These are phyloP conservation scores for Tolypocladium capitatum DNA, from an alignment of 2,329 filamentous ascomycete species.

Conservation along the genomic window DNA sequence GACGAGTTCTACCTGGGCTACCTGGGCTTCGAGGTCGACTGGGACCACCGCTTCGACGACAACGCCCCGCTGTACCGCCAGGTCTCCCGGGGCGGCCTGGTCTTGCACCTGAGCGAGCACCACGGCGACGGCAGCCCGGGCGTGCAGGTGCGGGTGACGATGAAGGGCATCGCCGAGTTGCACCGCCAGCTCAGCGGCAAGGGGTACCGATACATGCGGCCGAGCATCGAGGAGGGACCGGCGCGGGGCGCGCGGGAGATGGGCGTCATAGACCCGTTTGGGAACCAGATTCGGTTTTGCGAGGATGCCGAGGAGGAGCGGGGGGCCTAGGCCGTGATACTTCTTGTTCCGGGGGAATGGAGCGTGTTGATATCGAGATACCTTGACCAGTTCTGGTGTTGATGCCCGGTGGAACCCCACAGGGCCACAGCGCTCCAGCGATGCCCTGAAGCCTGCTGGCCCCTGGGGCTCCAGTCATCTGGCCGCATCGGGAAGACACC, in stretches of 20 bases:
- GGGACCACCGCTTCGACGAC: conserved; percentile 9
- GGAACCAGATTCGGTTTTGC: conserved; percentile 6
- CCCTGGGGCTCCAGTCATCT: neutral
- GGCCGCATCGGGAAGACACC: neutral
- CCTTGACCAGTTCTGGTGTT: too few species aligned
- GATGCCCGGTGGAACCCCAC: too few species aligned
- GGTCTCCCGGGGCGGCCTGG: conserved; percentile 5
- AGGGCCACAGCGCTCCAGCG: too few species aligned
- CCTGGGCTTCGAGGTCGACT: conserved; percentile 8
- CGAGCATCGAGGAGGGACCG: conserved; percentile 5
- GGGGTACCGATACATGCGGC: conserved; percentile 8
- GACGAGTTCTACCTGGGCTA: conserved; percentile 9
- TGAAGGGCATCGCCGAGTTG: conserved; percentile 1
- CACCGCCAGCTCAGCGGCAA: conserved; percentile 6
- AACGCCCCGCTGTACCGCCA: conserved; percentile 8
- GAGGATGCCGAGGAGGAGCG: neutral
- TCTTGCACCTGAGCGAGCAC: conserved; percentile 8
- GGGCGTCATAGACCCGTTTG: conserved; percentile 8
- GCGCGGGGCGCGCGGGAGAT: conserved; percentile 3
- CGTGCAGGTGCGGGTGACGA: conserved; percentile 3
- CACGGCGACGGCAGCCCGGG: conserved; percentile 9
- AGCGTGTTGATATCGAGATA: too few species aligned
- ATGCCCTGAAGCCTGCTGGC: neutral
- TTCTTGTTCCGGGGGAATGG: too few species aligned
- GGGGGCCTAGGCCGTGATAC: too few species aligned